Conservation (phyloP, 371 early-diverging fungal genomes). For the Furculomyces boomerangus region DNA sequence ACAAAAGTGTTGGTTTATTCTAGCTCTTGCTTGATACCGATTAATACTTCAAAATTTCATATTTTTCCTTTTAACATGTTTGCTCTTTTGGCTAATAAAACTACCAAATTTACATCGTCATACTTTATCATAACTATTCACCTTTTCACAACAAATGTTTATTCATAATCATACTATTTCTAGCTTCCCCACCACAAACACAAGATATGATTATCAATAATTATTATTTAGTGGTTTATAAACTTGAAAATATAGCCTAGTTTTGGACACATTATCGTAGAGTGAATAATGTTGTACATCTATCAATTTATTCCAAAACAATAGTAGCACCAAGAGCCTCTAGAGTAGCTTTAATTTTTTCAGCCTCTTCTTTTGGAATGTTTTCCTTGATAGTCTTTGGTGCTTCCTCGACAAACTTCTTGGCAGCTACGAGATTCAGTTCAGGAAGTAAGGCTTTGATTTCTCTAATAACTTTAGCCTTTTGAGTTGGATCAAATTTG, state of each 20-base stretch:
- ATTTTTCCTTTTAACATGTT: no score
- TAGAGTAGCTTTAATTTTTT: slow-evolving; percentile 86
- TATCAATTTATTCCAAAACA: slow-evolving; percentile 68
- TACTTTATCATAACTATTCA: no score
- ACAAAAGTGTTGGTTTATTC: no score
- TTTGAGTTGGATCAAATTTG: slow-evolving; percentile 83
- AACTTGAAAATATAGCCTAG: background rate
- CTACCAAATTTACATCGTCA: no score
- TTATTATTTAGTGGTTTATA: background rate
- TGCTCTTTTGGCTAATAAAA: no score
- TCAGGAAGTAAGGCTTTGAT: slow-evolving; percentile 85
- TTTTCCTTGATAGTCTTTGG: slow-evolving; percentile 89
- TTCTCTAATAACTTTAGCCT: slow-evolving; percentile 96
- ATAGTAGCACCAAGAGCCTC: slow-evolving; percentile 90
- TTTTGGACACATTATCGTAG: background rate
- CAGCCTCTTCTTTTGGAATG: slow-evolving; percentile 89
- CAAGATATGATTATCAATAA: background rate
- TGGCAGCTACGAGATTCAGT: slow-evolving; percentile 90
- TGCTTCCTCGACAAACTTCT: slow-evolving; percentile 94
- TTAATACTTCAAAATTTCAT: no score
- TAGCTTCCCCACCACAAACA: background rate
- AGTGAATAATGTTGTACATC: no score
- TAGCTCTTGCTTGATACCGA: no score
- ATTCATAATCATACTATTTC: background rate
- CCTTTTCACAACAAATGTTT: no score